Conservation (phyloP, 192 early-diverging fungal species). For the Haplosporangium gracile region DNA sequence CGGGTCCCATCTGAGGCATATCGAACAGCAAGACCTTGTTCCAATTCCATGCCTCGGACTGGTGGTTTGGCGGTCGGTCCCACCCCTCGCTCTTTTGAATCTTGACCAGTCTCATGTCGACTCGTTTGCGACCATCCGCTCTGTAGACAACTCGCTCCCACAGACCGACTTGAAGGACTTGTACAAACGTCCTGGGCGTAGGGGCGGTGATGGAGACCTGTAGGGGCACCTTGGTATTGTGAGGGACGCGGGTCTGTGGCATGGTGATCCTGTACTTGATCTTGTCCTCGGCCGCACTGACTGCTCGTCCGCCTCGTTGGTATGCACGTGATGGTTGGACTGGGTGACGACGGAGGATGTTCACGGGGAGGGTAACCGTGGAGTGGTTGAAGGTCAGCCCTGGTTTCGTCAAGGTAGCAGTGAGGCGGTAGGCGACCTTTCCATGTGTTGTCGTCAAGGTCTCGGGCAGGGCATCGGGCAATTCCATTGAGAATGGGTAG, state of each 20-base stretch:
- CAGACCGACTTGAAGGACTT: slow-evolving; percentile 44
- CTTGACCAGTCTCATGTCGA: slow-evolving; percentile 53
- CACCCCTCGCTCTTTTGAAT: slow-evolving; percentile 56
- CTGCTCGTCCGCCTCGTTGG: slow-evolving; percentile 29
- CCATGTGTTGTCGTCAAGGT: slow-evolving; percentile 39
- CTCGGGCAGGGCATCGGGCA: slow-evolving; percentile 54
- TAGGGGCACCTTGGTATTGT: slow-evolving; percentile 41
- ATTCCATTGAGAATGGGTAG: slow-evolving; percentile 50
- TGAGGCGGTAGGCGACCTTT: slow-evolving; percentile 46
- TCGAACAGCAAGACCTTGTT: slow-evolving; percentile 54
- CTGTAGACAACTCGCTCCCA: slow-evolving; percentile 52
- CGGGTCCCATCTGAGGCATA: slow-evolving; percentile 50
- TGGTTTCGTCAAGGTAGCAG: slow-evolving; percentile 34
- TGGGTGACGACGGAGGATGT: slow-evolving; percentile 34
- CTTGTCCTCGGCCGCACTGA: slow-evolving; percentile 36
- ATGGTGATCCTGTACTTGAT: slow-evolving; percentile 45
- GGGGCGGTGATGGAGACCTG: slow-evolving; percentile 51
- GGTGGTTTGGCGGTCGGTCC: slow-evolving; percentile 15
- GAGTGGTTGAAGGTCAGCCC: slow-evolving; percentile 39
- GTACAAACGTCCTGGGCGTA: slow-evolving; percentile 14
- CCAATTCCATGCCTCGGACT: slow-evolving; percentile 44
- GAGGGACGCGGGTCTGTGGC: slow-evolving; percentile 46
- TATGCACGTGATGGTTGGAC: slow-evolving; percentile 26
- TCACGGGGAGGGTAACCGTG: slow-evolving; percentile 23
- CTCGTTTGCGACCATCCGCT: slow-evolving; percentile 44